Conservation (phyloP, 208 protist genomes). For the Leishmania turanica region DNA sequence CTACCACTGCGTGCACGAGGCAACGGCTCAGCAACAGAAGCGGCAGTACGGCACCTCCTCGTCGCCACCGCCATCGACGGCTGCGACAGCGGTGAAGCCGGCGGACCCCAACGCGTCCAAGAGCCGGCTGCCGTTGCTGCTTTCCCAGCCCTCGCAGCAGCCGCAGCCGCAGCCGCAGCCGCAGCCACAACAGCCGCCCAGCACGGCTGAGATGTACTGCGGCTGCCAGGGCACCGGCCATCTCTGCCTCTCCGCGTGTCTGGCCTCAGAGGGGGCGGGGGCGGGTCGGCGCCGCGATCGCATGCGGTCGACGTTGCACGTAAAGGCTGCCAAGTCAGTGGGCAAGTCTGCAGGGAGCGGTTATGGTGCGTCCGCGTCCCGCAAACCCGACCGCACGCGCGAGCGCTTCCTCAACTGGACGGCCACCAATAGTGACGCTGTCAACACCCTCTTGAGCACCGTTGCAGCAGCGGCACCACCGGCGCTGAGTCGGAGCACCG, state of each 20-base stretch:
- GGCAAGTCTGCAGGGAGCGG: neutral
- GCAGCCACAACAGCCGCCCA: neutral
- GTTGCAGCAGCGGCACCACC: neutral
- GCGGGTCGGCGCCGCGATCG: slow-evolving; percentile 9
- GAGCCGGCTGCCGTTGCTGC: slow-evolving; percentile 3
- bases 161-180: neutral
- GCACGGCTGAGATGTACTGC: slow-evolving; percentile 32
- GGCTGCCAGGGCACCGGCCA: slow-evolving; percentile 79
- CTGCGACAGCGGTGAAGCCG: slow-evolving; percentile 4
- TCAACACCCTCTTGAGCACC: neutral
- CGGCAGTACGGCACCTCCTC: slow-evolving; percentile 11
- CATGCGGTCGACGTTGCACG: slow-evolving; percentile 17
- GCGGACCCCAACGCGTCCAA: neutral
- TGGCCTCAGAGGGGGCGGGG: slow-evolving; percentile 3
- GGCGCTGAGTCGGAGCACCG: slow-evolving; percentile 1
- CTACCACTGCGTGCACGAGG: slow-evolving; percentile 83
- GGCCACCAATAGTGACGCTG: neutral
- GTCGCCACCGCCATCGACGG: neutral
- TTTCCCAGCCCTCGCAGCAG: neutral
- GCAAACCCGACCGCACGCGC: neutral
- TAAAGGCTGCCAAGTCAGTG: neutral
- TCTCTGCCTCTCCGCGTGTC: slow-evolving; percentile 37
- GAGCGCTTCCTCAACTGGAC: slow-evolving; percentile 1
- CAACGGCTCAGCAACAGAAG: slow-evolving; percentile 5
- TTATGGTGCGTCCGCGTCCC: neutral